Conservation (phyloP, 2,329 filamentous ascomycete species). For the Orbilia ellipsospora region DNA sequence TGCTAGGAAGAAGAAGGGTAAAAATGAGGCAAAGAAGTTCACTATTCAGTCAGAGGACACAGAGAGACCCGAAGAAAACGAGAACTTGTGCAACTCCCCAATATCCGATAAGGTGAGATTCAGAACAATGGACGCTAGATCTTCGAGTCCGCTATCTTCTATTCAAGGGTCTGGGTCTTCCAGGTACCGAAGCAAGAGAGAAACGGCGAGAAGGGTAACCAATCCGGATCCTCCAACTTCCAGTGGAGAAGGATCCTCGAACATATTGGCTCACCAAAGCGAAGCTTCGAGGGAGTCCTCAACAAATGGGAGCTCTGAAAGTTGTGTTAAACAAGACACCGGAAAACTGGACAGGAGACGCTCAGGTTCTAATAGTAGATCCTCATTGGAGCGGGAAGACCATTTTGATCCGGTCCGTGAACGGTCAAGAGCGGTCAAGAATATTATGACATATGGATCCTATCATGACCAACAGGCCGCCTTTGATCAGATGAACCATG, state of each 20-base stretch:
- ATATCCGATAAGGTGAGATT: conserved; percentile 13
- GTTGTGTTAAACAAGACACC: not conserved
- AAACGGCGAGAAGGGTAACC: conserved; percentile 3
- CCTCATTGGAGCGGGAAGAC: not conserved
- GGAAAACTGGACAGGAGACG: not conserved
- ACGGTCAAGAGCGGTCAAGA: conserved; percentile 22
- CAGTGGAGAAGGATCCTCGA: conserved; percentile 18
- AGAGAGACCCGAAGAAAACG: not conserved
- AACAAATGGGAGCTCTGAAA: conserved; percentile 14
- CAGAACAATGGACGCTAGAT: not conserved
- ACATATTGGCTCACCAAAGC: conserved; percentile 3
- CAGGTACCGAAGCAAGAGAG: conserved; percentile 2
- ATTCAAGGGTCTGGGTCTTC: not conserved
- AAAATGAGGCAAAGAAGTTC: conserved; percentile 20
- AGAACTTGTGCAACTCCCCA: conserved; percentile 22
- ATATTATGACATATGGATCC: conserved; percentile 34
- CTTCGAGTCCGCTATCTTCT: conserved; percentile 9
- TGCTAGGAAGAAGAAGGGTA: conserved; percentile 12
- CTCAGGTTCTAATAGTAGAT: not conserved
- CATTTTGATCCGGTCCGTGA: conserved; percentile 13
- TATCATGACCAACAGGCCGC: conserved; percentile 46
- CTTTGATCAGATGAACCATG: conserved; percentile 31
- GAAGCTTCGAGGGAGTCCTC: conserved; percentile 17
- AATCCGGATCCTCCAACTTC: conserved; percentile 20
- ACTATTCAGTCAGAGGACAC: not conserved